A percentile compares a stretch with the other conserved stretches of the same genome.
Conservation (phyloP, 129 eudicot genomes). For the Escallonia rubra region DNA sequence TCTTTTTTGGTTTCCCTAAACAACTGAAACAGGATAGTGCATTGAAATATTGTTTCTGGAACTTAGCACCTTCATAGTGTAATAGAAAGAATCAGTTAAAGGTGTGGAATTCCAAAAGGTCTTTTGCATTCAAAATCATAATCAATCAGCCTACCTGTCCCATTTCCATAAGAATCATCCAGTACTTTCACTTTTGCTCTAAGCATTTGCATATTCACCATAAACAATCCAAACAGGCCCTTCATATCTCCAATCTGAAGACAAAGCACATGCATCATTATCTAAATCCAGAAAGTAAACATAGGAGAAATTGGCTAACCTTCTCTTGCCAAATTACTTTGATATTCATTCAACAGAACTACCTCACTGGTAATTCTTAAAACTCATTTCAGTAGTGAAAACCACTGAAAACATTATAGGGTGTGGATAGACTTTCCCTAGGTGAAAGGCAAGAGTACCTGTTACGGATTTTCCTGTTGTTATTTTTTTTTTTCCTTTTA, state of each 20-base stretch:
- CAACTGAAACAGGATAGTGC: slow-evolving; percentile 1
- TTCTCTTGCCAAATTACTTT: too few relatives aligned
- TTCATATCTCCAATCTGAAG: slow-evolving; percentile 91
- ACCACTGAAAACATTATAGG: too few relatives aligned
- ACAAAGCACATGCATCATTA: not conserved
- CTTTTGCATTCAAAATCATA: not conserved
- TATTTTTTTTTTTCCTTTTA: too few relatives aligned
- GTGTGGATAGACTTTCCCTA: too few relatives aligned
- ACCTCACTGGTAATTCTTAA: too few relatives aligned
- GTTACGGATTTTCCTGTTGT: too few relatives aligned
- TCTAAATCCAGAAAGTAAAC: not conserved
- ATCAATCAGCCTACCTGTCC: slow-evolving; percentile 59
- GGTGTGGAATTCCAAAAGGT: slow-evolving; percentile 2
- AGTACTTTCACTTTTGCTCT: slow-evolving; percentile 73
- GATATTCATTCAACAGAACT: too few relatives aligned
- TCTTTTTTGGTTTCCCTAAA: not conserved
- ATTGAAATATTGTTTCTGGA: not conserved
- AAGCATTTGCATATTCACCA: slow-evolving; percentile 63
- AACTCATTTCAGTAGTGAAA: too few relatives aligned
- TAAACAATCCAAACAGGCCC: slow-evolving; percentile 71
- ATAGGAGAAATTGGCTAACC: too few relatives aligned
- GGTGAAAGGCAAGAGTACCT: too few relatives aligned
- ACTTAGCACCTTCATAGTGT: not conserved
- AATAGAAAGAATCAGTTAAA: not conserved
- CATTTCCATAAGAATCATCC: slow-evolving; percentile 72